A percentile compares a stretch with the other conserved stretches of the same genome.
phyloP scores from a whole-genome alignment of 148 eudicot species.

The Rhododendron mucronatum region DNA sequence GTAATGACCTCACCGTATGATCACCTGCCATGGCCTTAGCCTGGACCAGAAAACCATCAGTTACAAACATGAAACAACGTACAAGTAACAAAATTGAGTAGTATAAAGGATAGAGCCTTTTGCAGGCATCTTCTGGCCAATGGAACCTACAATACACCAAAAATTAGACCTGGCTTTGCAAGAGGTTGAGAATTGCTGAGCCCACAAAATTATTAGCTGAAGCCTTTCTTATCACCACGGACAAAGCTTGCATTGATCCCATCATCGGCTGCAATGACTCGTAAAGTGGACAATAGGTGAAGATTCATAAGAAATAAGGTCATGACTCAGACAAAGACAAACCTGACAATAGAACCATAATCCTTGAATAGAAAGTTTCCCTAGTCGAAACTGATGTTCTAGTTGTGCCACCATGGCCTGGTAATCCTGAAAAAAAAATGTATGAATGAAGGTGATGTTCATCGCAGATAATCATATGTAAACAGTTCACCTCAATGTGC shows the following conservation, averaged over 20 bases:
- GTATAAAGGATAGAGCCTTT: neutral
- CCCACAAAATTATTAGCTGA: conserved; percentile 55
- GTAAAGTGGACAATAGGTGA: neutral
- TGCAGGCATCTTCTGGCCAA: neutral
- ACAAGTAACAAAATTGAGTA: neutral
- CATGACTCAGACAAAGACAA: conserved; percentile 12
- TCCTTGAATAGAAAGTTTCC: conserved; percentile 91
- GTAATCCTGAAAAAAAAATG: conserved; percentile 59
- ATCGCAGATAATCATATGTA: neutral
- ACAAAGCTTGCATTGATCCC: conserved; percentile 90
- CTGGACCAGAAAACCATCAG: conserved; percentile 27
- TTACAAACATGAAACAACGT: neutral
- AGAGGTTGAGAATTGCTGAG: conserved; percentile 85
- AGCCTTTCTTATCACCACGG: conserved; percentile 69
- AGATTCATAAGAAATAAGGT: conserved; percentile 1
- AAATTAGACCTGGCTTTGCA: conserved; percentile 78
- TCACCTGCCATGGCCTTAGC: conserved; percentile 97
- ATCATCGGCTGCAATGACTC: conserved; percentile 68
- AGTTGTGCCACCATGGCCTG: conserved; percentile 99
- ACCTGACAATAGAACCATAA: conserved; percentile 99
- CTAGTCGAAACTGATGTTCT: conserved; percentile 89
- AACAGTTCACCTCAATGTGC: neutral
- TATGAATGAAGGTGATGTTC: neutral
- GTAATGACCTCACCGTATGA: conserved; percentile 81
- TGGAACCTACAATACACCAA: neutral